Base-by-base conservation (phyloP, 345 rosid genomes). In the Gossypium stocksii region DNA sequence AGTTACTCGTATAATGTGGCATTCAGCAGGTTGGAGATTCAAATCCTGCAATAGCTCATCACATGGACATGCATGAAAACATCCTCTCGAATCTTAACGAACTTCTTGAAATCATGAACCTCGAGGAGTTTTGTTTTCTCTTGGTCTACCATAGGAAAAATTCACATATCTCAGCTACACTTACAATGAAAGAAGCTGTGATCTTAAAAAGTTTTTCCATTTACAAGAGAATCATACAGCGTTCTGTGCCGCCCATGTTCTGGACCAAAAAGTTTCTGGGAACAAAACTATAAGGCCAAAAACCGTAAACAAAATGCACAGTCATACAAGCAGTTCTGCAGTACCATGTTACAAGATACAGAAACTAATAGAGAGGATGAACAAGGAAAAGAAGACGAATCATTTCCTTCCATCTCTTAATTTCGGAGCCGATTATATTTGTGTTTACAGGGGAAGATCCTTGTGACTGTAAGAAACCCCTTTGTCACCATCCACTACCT, bases 401-500 rank as follows among this genome's bases (percentile, higher is more conserved):
- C 11, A 22, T 56, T 52, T 38, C 22, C 71, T 48, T 12, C n/a
- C 46, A 51, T 73, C 16, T 16, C n/a, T 16, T 20, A 57, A 9
- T 2, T 25, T 20, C 9, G 67, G 38, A 12, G 14, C 75, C 15
- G 74, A 41, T 6, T 45, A 44, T 43, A n/a, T 19, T 8, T 44
- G 43, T 9, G 53, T 22, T 43, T 56, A n/a, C 48, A 77, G 23
- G 10, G 74, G 52, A 52, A 80, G 64, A 65, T 77, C 58, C 66
- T 70, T 80, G 78, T 80, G 83, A 29, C 73, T 70, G 76, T 87
- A 87, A 49, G 70, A 38, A 11, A 89, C 78, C 38, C 83, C 83
- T 38, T 78, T 78, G 70, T 89, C 93, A 12, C 87, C 88, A 71
- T 84, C 77, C 44, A 89, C 91, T 13, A 87, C 88, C 60, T 87